Conservation (phyloP, 2,329 filamentous ascomycete species). For the Aureobasidium sp. region DNA sequence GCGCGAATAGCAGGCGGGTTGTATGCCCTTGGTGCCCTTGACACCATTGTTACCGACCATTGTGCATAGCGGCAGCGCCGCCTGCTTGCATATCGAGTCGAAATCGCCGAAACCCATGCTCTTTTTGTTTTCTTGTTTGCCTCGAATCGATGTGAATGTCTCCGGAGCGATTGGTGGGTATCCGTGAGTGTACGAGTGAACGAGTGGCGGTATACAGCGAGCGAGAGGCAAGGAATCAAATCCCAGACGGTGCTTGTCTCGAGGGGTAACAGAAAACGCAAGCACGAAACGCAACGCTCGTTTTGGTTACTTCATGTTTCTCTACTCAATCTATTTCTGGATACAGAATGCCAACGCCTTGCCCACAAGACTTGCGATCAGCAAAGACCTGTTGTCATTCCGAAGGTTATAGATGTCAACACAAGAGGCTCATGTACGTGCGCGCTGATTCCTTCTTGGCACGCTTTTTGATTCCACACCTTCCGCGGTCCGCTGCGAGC, state of each 20-base stretch:
- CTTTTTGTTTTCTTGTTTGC: background rate
- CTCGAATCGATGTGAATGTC: background rate
- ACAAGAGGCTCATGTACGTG: no score
- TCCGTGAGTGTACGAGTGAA: background rate
- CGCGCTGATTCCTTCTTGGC: no score
- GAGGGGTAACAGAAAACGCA: constrained; percentile 16
- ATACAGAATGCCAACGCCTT: constrained; percentile 1
- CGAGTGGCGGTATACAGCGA: constrained; percentile 10
- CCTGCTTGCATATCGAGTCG: constrained; percentile 83
- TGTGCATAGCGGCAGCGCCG: constrained; percentile 87
- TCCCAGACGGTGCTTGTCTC: background rate
- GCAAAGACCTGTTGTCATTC: background rate
- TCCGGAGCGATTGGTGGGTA: background rate
- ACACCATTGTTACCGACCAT: constrained; percentile 81
- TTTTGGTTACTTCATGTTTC: background rate
- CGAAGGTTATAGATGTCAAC: no score
- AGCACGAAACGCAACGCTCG: constrained; percentile 3
- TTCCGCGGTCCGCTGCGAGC: background rate
- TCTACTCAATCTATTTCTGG: constrained; percentile 16
- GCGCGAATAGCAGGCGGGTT: constrained; percentile 91
- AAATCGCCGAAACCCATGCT: constrained; percentile 95
- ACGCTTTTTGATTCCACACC: background rate
- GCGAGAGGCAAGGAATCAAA: background rate
- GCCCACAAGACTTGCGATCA: background rate
- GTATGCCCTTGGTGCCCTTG: constrained; percentile 69